Conservation (phyloP, 1,284 basidiomycete genomes). For the Xanthoconium separans region DNA sequence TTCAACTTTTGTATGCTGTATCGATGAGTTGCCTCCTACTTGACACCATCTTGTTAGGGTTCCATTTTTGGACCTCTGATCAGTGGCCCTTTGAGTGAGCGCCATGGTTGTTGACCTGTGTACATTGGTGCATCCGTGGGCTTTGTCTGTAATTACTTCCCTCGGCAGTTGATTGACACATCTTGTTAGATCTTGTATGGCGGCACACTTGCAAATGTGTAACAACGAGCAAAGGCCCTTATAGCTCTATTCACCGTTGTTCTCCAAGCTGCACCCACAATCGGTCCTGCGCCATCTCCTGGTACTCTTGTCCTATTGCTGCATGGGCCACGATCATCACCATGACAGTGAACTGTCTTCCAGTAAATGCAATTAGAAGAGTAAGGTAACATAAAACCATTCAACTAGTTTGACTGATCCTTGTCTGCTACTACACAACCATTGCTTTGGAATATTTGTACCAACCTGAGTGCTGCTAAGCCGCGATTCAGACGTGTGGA, state of each 20-base stretch:
- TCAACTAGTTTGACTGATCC: too few species aligned
- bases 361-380: too few species aligned
- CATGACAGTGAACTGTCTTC: constrained; percentile 14
- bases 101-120: constrained; percentile 24
- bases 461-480: too few species aligned
- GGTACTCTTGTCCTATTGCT: constrained; percentile 22
- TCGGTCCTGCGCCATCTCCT: constrained; percentile 30
- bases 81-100: constrained; percentile 27
- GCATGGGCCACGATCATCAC: constrained; percentile 21
- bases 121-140: constrained; percentile 25
- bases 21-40: not conserved
- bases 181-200: constrained; percentile 25
- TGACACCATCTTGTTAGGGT: constrained; percentile 14
- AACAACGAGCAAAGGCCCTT: constrained; percentile 25
- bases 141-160: constrained; percentile 14
- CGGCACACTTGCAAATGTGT: constrained; percentile 28
- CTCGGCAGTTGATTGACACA: constrained; percentile 18
- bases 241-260: constrained; percentile 29
- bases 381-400: too few species aligned
- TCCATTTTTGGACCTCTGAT: constrained; percentile 27
- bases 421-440: too few species aligned
- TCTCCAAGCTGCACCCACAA: constrained; percentile 27
- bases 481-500: too few species aligned
- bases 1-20: constrained; percentile 24
- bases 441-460: too few species aligned